phyloP scores from a whole-genome alignment of 139 green algal genomes.

The Eudorina sp. region DNA sequence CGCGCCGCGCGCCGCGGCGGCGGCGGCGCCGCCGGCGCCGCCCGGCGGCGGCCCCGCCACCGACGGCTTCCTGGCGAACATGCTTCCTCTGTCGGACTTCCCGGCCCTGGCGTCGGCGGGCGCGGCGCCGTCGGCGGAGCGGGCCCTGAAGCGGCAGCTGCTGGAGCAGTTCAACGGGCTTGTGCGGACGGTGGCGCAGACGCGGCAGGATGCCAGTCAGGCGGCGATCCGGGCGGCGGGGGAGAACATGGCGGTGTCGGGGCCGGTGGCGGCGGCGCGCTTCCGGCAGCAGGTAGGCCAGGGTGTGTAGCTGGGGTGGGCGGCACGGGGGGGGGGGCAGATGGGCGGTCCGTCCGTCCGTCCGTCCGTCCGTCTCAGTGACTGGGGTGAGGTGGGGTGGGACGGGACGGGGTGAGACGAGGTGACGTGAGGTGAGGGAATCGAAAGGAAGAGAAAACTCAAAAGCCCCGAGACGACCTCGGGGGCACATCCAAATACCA shows the following conservation, averaged over 20 bases:
- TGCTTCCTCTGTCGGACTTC: slow-evolving; percentile 7
- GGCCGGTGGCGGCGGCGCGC: background rate
- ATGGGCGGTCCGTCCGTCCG: too few species aligned
- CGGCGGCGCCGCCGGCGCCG: background rate
- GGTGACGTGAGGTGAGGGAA: too few species aligned
- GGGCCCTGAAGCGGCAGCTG: slow-evolving; percentile 34
- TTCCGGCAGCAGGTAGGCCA: slow-evolving; percentile 45
- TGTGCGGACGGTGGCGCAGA: slow-evolving; percentile 19
- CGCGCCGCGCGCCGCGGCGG: background rate
- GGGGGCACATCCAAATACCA: too few species aligned
- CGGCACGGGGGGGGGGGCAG: background rate
- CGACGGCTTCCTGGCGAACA: slow-evolving; percentile 31
- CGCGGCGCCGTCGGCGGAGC: slow-evolving; percentile 21
- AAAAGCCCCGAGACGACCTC: too few species aligned
- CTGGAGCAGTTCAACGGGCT: slow-evolving; percentile 40
- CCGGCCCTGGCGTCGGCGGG: background rate
- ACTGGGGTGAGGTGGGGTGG: background rate
- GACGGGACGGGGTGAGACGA: too few species aligned
- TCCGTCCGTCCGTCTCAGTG: too few species aligned
- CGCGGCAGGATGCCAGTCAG: background rate
- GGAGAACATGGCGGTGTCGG: background rate
- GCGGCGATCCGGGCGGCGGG: background rate
- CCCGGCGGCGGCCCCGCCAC: background rate
- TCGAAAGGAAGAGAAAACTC: too few species aligned
- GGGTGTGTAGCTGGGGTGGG: background rate